phyloP scores from a whole-genome alignment of 805 yeast species.

The Candida awuae region DNA sequence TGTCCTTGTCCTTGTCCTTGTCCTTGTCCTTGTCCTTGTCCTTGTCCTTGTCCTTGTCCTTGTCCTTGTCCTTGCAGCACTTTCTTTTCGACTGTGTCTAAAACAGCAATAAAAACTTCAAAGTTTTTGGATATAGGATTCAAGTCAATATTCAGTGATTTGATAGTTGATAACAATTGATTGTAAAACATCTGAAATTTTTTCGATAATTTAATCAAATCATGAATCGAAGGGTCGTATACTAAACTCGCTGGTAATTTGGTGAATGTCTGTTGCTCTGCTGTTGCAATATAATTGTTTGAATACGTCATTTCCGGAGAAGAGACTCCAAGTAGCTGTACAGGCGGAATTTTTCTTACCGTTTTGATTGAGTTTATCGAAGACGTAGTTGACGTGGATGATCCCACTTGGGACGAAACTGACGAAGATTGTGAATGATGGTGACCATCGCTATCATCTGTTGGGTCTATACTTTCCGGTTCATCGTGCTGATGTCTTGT shows the following conservation, averaged over 20 bases:
- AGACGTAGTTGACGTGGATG: constrained; percentile 8
- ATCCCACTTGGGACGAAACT: constrained; percentile 11
- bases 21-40: too few species aligned
- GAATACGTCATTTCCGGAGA: constrained; percentile 4
- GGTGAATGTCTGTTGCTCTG: neutral
- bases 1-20: too few species aligned
- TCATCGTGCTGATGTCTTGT: neutral
- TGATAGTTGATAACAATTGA: constrained; percentile 15
- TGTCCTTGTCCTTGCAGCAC: too few species aligned
- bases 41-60: too few species aligned
- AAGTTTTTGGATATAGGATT: constrained; percentile 13
- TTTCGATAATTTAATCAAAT: constrained; percentile 16
- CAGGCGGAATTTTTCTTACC: constrained; percentile 14
- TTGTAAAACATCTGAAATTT: constrained; percentile 20
- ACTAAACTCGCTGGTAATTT: constrained; percentile 7
- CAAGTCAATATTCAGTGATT: constrained; percentile 13
- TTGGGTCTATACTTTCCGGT: neutral
- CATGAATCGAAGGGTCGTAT: constrained; percentile 5
- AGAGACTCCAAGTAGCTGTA: neutral
- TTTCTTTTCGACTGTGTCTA: constrained; percentile 18
- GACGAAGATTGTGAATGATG: constrained; percentile 13
- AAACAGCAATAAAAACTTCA: constrained; percentile 13
- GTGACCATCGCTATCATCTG: neutral
- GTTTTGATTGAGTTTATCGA: constrained; percentile 4
- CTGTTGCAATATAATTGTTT: neutral